These are phyloP conservation scores for Takashimella tepidaria DNA, from an alignment of 1,284 basidiomycete genomes.

Conservation along the genomic window DNA sequence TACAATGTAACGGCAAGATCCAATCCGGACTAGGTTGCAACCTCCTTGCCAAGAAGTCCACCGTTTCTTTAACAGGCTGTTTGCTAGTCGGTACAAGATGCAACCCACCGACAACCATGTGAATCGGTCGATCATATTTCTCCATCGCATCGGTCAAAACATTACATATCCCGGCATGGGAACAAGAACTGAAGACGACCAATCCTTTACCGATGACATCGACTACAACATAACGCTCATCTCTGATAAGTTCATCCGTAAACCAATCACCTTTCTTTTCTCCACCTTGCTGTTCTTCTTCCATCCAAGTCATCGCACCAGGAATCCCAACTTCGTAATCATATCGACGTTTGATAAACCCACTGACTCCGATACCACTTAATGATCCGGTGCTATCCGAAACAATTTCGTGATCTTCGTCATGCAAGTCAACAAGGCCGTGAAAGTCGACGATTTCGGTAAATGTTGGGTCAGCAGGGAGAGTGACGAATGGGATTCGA, in stretches of 20 bases:
- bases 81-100: constrained; percentile 66
- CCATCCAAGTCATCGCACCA: constrained; percentile 62
- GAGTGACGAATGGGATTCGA: constrained; percentile 56
- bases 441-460: constrained; percentile 57
- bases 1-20: constrained; percentile 75
- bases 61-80: constrained; percentile 61
- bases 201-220: constrained; percentile 73
- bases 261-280: constrained; percentile 50
- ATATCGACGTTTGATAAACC: constrained; percentile 67
- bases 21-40: constrained; percentile 62
- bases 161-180: constrained; percentile 77
- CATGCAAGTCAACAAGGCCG: constrained; percentile 57
- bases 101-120: constrained; percentile 76
- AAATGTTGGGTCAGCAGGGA: constrained; percentile 66
- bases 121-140: constrained; percentile 61
- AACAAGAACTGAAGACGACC: constrained; percentile 77
- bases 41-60: constrained; percentile 60
- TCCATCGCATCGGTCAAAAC: constrained; percentile 63
- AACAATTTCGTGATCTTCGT: constrained; percentile 60
- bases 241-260: constrained; percentile 67
- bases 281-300: constrained; percentile 31
- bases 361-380: constrained; percentile 64
- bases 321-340: constrained; percentile 62
- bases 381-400: constrained; percentile 65
- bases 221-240: constrained; percentile 69